Conservation (phyloP, 1,139 yeast genomes). For the Nakaseomyces bracarensis region DNA sequence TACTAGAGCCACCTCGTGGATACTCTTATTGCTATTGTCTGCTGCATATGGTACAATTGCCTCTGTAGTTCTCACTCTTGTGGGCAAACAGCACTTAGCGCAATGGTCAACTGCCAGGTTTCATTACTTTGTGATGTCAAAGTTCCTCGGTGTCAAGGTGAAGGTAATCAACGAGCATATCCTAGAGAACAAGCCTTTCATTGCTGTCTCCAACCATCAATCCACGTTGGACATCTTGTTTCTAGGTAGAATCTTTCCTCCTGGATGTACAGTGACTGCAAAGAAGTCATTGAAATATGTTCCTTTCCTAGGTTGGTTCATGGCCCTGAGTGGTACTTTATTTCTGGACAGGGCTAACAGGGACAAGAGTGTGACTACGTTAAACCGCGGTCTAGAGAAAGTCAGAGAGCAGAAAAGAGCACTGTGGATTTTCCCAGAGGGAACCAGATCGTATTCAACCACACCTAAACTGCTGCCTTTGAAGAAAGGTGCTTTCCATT, state of each 20-base stretch:
- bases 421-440: slow-evolving; percentile 87
- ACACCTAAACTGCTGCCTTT: slow-evolving; percentile 70
- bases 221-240: slow-evolving; percentile 74
- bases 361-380: slow-evolving; percentile 63
- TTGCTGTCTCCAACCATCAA: slow-evolving; percentile 86
- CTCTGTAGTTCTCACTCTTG: slow-evolving; percentile 54
- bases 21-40: slow-evolving; percentile 46
- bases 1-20: slow-evolving; percentile 46
- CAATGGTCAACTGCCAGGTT: slow-evolving; percentile 89
- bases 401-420: slow-evolving; percentile 58
- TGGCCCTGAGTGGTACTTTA: slow-evolving; percentile 83
- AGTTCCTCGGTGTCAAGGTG: slow-evolving; percentile 59
- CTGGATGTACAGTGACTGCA: slow-evolving; percentile 87
- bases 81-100: slow-evolving; percentile 71
- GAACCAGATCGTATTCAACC: slow-evolving; percentile 76
- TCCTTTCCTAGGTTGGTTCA: slow-evolving; percentile 97
- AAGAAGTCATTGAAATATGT: slow-evolving; percentile 73
- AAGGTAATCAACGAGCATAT: slow-evolving; percentile 55
- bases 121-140: slow-evolving; percentile 55
- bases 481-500: slow-evolving; percentile 96
- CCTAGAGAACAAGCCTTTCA: slow-evolving; percentile 58
- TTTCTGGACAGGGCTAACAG: slow-evolving; percentile 82
- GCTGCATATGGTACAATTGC: slow-evolving; percentile 72
- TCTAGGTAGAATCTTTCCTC: slow-evolving; percentile 77
- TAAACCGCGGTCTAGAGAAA: slow-evolving; percentile 56